Evolutionary conservation across 805 yeast genomes (phyloP).

Genomic region (Pichia thaimueangensis): DNA sequence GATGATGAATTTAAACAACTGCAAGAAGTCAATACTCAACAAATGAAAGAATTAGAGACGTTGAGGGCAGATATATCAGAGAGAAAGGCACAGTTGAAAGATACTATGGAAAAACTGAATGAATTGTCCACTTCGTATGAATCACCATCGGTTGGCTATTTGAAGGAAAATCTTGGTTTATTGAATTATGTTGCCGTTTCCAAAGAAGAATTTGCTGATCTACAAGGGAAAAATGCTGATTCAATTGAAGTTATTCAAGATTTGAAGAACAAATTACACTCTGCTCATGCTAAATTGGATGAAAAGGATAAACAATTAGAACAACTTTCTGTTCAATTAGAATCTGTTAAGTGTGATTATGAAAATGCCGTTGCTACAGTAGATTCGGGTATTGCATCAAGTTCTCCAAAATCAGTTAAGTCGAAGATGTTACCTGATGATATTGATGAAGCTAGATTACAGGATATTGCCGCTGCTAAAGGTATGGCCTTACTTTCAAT

Average conservation of each 20-base stretch:
- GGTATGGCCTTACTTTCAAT: slow-evolving; percentile 3
- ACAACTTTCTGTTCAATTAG: slow-evolving; percentile 1
- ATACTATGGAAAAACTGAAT: background rate
- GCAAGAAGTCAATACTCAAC: background rate
- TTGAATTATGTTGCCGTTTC: background rate
- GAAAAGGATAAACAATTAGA: slow-evolving; percentile 1
- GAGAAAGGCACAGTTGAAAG: background rate
- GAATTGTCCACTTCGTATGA: background rate
- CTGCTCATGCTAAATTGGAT: background rate
- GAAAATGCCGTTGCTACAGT: background rate
- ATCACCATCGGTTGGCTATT: background rate
- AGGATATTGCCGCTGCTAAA: background rate
- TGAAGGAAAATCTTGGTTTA: background rate
- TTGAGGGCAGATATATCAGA: slow-evolving; percentile 11
- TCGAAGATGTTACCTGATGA: background rate
- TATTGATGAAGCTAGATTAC: background rate
- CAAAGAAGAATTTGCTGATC: background rate
- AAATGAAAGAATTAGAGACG: slow-evolving; percentile 10
- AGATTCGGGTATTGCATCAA: too few species aligned
- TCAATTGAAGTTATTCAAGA: background rate
- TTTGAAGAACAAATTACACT: background rate
- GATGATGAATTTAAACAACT: background rate
- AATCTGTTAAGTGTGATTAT: background rate
- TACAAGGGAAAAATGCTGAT: background rate
- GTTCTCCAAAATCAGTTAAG: too few species aligned